phyloP scores from a whole-genome alignment of 257 asterid genomes.

The Ilex aquifolium region DNA sequence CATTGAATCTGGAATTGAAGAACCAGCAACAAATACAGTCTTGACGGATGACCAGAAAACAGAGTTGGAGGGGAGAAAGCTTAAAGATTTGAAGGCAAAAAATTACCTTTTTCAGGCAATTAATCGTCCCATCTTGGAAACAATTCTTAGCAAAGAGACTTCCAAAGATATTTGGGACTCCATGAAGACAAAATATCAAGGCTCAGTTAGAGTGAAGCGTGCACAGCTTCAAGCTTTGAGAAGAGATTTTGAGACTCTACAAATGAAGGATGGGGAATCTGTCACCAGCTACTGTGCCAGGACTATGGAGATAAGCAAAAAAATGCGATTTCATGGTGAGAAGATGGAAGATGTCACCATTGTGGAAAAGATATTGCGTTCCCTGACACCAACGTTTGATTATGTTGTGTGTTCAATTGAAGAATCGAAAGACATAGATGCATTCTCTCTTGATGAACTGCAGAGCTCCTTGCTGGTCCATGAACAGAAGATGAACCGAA shows the following conservation, averaged over 20 bases:
- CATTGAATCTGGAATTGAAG: too few relatives aligned
- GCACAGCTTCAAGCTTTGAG: not conserved
- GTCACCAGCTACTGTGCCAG: not conserved
- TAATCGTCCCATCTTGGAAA: slow-evolving; percentile 1
- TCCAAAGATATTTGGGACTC: not conserved
- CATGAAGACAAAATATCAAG: not conserved
- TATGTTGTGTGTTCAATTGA: too few relatives aligned
- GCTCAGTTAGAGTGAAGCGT: not conserved
- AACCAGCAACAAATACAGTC: too few relatives aligned
- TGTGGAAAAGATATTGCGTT: not conserved
- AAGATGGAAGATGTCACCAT: not conserved
- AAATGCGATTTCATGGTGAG: too few relatives aligned
- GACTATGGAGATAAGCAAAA: not conserved
- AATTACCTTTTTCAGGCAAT: not conserved
- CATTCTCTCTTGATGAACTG: too few relatives aligned
- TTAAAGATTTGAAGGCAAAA: not conserved
- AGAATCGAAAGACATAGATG: too few relatives aligned
- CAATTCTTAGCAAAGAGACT: not conserved
- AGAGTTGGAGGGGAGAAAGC: not conserved
- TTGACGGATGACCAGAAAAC: not conserved
- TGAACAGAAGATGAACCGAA: too few relatives aligned
- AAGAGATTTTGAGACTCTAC: too few relatives aligned
- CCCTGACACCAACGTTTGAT: not conserved
- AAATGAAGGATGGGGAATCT: not conserved
- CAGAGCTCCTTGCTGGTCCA: too few relatives aligned